Conservation (phyloP, 108 stramenopile species). For the Asterionellopsis glacialis region DNA sequence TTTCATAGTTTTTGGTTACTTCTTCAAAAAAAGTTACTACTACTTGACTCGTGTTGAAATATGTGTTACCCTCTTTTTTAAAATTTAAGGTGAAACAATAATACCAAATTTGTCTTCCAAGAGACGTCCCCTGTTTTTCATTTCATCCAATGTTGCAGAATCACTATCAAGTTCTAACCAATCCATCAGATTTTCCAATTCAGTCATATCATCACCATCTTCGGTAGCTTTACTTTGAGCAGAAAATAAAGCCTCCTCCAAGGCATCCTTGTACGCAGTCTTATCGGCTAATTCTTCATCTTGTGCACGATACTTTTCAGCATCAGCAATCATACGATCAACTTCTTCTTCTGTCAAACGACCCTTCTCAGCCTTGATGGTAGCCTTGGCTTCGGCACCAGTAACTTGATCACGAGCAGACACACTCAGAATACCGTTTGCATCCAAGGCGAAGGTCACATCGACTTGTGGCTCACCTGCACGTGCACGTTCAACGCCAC, state of each 20-base stretch:
- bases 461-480: constrained; percentile 83
- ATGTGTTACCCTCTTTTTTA: no score
- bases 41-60: no score
- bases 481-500: constrained; percentile 71
- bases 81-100: constrained; percentile 14
- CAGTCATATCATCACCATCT: constrained; percentile 40
- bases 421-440: constrained; percentile 89
- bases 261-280: constrained; percentile 49
- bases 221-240: constrained; percentile 49
- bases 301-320: constrained; percentile 85
- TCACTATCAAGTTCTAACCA: constrained; percentile 77
- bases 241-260: constrained; percentile 75
- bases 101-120: constrained; percentile 66
- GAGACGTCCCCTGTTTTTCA: constrained; percentile 59
- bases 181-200: constrained; percentile 66
- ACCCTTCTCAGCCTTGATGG: constrained; percentile 88
- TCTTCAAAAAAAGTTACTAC: no score
- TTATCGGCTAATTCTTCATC: constrained; percentile 77
- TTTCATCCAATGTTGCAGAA: constrained; percentile 60
- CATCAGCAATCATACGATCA: constrained; percentile 88
- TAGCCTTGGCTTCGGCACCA: constrained; percentile 80
- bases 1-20: no score
- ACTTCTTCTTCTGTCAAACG: constrained; percentile 82
- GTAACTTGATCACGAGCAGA: constrained; percentile 84
- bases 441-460: constrained; percentile 75